phyloP scores from a whole-genome alignment of 2,329 filamentous ascomycete genomes.

The Colletotrichum sp. region DNA sequence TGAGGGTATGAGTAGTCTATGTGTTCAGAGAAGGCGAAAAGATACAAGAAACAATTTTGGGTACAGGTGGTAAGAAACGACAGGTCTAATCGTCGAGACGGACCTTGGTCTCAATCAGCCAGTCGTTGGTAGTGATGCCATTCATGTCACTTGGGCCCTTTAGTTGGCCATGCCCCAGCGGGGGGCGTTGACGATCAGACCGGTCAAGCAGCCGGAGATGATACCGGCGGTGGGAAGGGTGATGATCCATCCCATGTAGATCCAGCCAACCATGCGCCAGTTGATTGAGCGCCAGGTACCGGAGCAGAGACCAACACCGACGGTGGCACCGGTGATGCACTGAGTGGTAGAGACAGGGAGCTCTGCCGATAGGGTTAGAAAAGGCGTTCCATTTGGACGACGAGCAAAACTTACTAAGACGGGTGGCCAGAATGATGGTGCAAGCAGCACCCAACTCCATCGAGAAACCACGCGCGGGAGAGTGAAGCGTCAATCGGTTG shows the following conservation, averaged over 20 bases:
- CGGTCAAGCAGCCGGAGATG: constrained; percentile 61
- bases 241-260: constrained; percentile 59
- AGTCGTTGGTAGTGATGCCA: not conserved
- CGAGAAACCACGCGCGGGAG: constrained; percentile 58
- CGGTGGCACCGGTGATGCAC: constrained; percentile 62
- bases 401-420: constrained; percentile 44
- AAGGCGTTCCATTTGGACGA: not conserved
- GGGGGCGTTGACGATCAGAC: constrained; percentile 64
- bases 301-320: constrained; percentile 61
- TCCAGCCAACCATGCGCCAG: constrained; percentile 60
- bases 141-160: not conserved
- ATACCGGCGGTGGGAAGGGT: constrained; percentile 51
- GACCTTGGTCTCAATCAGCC: not conserved
- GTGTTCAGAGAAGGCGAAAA: not conserved
- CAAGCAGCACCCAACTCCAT: constrained; percentile 57
- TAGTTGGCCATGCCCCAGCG: constrained; percentile 34
- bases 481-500: constrained; percentile 63
- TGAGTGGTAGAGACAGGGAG: constrained; percentile 65
- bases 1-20: constrained; percentile 12
- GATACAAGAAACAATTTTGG: not conserved
- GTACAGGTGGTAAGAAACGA: not conserved
- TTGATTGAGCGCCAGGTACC: constrained; percentile 60
- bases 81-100: not conserved
- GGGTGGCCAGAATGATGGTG: constrained; percentile 69
- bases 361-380: constrained; percentile 21